A percentile compares a stretch with the other conserved stretches of the same genome.
phyloP scores from a whole-genome alignment of 2,329 filamentous ascomycete genomes.

The Fusarium sp. region DNA sequence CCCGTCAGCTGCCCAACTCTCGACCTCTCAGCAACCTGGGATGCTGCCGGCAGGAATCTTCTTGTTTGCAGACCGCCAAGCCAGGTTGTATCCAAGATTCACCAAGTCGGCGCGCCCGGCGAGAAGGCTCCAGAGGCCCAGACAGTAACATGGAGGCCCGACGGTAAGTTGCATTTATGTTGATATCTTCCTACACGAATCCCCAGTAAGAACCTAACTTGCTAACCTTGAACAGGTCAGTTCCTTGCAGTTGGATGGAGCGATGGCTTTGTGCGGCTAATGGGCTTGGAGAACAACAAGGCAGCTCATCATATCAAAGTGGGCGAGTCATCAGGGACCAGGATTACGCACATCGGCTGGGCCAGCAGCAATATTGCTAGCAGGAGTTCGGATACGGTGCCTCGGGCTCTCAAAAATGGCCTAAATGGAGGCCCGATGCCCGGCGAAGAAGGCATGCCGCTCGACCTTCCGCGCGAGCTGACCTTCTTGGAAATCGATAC shows the following conservation, averaged over 20 bases:
- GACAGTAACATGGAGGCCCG: constrained; percentile 76
- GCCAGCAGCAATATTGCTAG: constrained; percentile 61
- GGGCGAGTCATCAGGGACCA: constrained; percentile 59
- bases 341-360: constrained; percentile 70
- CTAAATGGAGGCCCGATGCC: constrained; percentile 22
- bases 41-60: constrained; percentile 77
- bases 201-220: background rate
- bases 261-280: constrained; percentile 82
- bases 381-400: constrained; percentile 39
- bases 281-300: constrained; percentile 87
- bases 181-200: background rate
- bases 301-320: constrained; percentile 80
- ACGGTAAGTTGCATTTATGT: constrained; percentile 67
- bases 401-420: constrained; percentile 31
- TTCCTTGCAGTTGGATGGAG: constrained; percentile 88
- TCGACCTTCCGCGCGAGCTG: constrained; percentile 80
- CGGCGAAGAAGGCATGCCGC: constrained; percentile 33
- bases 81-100: constrained; percentile 73
- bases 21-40: constrained; percentile 82
- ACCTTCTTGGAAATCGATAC: constrained; percentile 83
- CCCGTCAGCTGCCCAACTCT: constrained; percentile 87
- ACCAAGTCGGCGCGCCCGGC: constrained; percentile 60
- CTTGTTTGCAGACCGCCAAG: constrained; percentile 85
- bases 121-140: constrained; percentile 61
- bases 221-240: constrained; percentile 67